Evolutionary conservation across 179 eudicot genomes (phyloP).

Genomic region (Patellifolia procumbens): DNA sequence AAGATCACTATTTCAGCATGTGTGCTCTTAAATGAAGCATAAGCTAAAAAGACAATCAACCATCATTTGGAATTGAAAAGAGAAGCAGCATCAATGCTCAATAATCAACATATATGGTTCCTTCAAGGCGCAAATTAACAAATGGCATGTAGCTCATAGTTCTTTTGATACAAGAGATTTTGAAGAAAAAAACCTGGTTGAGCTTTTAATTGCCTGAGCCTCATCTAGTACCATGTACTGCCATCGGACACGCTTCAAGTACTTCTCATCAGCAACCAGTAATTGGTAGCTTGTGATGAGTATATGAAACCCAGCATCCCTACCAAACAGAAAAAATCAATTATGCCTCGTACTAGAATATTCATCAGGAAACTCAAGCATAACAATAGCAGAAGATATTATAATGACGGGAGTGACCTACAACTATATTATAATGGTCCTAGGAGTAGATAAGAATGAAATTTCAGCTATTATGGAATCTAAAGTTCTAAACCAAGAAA

Average conservation of each 20-base stretch:
- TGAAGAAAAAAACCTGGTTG: constrained; percentile 59
- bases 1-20: not conserved
- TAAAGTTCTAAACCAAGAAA: too few relatives aligned
- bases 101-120: not conserved
- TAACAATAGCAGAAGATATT: not conserved
- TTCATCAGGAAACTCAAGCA: not conserved
- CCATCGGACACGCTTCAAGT: constrained; percentile 94
- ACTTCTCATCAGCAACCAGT: constrained; percentile 93
- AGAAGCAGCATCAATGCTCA: not conserved
- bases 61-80: not conserved
- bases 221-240: constrained; percentile 99
- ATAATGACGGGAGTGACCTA: not conserved
- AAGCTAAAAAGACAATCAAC: not conserved
- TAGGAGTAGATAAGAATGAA: not conserved
- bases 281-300: constrained; percentile 95
- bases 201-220: constrained; percentile 97
- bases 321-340: constrained; percentile 31
- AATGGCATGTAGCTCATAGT: not conserved
- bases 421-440: not conserved
- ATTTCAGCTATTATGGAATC: not conserved
- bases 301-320: constrained; percentile 97
- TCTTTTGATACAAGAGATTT: constrained; percentile 5
- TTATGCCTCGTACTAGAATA: constrained; percentile 2
- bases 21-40: not conserved
- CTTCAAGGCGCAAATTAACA: not conserved